Base-by-base conservation (phyloP, 306 rosid genomes). In the Cicer judaicum region DNA sequence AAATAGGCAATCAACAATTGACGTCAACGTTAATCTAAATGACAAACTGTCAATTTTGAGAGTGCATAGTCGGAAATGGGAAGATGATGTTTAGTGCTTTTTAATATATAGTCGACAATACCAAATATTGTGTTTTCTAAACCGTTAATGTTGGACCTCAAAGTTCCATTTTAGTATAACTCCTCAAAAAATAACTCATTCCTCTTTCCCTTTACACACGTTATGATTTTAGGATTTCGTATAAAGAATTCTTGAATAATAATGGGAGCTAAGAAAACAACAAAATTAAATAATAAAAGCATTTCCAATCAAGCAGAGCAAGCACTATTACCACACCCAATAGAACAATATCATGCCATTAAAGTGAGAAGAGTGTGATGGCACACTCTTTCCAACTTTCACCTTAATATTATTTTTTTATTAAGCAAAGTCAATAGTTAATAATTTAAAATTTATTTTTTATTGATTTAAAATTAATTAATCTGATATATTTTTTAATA, bases 1-100 rank as follows among this genome's bases (percentile, higher is more conserved):
- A 39, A 63, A 72, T 36, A 52, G 53, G 62, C 43, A 7, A 56
- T 36, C 12, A 47, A 38, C 54, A 72, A 3, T 73, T 79, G 69
- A 43, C 76, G 81, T 72, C 78, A 72, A 54, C 78, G 13, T 54
- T 64, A 38, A 74, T 57, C 50, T 21, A 46, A 19, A 63, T 57
- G 66, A 66, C n/a, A 24, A 73, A 66, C 59, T 60, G 66, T 80
- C 76, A 59, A 48, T 67, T 60, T 66, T 59, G 8, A 24, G 76
- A 80, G 14, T 66, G 53, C 71, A n/a, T 44, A 79, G 48, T 55
- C 40, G 19, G 48, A 47, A 7, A 34, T 19, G 61, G 48, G 16
- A 79, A 65, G 21, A 55, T 57, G 50, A 5, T 80, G 34, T 57
- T 65, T 42, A 19, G 21, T 29, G 66, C 52, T 80, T 73, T 80